Evolutionary conservation across 2,329 filamentous ascomycete genomes (phyloP).

Genomic region (Lachnellula suecica): DNA sequence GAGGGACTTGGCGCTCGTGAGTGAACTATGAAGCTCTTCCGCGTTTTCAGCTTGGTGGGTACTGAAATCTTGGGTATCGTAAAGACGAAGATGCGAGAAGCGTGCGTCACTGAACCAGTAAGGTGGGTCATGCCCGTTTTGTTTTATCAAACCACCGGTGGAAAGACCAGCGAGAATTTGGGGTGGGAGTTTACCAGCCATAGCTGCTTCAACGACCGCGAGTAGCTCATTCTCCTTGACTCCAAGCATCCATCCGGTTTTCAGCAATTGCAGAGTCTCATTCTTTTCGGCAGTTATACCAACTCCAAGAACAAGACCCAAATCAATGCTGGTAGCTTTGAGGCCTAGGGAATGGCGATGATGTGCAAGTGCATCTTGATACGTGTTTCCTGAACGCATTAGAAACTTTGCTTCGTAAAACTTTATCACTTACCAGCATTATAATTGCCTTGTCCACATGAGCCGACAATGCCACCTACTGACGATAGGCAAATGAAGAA

Average conservation of each 20-base stretch:
- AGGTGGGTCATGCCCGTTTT: background rate
- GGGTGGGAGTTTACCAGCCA: background rate
- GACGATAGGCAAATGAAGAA: slow-evolving; percentile 41
- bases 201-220: slow-evolving; percentile 36
- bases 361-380: slow-evolving; percentile 13
- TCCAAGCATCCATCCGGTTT: slow-evolving; percentile 54
- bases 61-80: background rate
- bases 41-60: no score
- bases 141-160: background rate
- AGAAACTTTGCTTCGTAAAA: no score
- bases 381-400: slow-evolving; percentile 36
- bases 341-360: slow-evolving; percentile 10
- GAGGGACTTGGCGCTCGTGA: no score
- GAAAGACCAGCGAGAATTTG: background rate
- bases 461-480: slow-evolving; percentile 20
- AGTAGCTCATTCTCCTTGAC: slow-evolving; percentile 35
- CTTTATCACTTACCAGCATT: slow-evolving; percentile 16
- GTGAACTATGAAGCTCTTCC: no score
- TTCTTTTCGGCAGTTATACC: slow-evolving; percentile 2
- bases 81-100: no score
- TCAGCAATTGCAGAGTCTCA: slow-evolving; percentile 29
- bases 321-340: slow-evolving; percentile 7
- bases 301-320: slow-evolving; percentile 9
- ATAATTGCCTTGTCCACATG: slow-evolving; percentile 12
- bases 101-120: background rate